Conservation (phyloP, 306 rosid genomes). For the Argentina anserina region DNA sequence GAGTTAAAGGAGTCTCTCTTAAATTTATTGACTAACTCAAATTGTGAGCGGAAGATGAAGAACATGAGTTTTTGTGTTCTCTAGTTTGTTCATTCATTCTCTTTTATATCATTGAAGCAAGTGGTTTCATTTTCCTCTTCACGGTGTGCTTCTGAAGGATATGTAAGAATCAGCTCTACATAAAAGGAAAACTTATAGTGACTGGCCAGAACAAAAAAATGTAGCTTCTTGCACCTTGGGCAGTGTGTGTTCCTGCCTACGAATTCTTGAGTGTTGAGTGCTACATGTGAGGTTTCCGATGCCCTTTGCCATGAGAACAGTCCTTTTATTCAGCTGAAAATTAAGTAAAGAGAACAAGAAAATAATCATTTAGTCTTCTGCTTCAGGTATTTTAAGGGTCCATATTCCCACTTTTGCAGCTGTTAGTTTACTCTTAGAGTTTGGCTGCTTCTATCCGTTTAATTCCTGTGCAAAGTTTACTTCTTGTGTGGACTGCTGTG, state of each 20-base stretch:
- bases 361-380: not conserved
- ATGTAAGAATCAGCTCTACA: too few species aligned
- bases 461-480: not conserved
- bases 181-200: too few species aligned
- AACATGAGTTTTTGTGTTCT: not conserved
- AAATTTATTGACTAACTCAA: not conserved
- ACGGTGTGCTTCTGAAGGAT: not conserved
- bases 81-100: not conserved
- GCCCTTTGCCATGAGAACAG: not conserved
- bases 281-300: not conserved
- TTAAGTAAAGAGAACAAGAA: not conserved
- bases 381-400: not conserved
- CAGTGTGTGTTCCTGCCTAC: not conserved
- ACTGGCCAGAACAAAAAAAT: not conserved
- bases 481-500: not conserved
- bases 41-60: slow-evolving; percentile 6
- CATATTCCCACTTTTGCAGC: not conserved
- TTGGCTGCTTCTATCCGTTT: not conserved
- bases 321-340: not conserved
- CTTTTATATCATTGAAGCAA: too few species aligned
- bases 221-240: not conserved
- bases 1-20: not conserved
- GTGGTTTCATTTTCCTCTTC: not conserved
- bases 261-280: not conserved
- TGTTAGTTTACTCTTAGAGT: not conserved